phyloP scores from a whole-genome alignment of 306 rosid genomes.

The Quercus bicolor region DNA sequence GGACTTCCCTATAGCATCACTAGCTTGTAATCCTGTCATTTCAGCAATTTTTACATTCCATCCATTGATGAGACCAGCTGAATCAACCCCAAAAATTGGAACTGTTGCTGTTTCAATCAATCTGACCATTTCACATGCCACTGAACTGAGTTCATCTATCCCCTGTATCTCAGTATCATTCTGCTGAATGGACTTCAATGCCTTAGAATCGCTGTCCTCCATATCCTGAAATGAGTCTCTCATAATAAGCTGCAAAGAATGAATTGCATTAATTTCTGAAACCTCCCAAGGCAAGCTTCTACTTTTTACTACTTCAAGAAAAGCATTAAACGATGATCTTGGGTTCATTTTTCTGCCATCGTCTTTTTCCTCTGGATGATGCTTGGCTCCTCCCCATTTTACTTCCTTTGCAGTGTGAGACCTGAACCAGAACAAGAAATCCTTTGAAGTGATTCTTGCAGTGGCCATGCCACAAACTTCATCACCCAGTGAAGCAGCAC shows the following conservation, averaged over 20 bases:
- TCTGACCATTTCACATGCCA: conserved; percentile 79
- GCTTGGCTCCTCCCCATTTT: conserved; percentile 88
- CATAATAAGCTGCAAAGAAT: conserved; percentile 71
- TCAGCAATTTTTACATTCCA: conserved; percentile 77
- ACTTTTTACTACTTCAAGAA: conserved; percentile 70
- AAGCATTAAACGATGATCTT: conserved; percentile 68
- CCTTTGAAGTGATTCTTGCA: conserved; percentile 52
- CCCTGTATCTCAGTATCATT: conserved; percentile 29
- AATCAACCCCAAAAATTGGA: conserved; percentile 80
- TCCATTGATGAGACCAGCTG: conserved; percentile 65
- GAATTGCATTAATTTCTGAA: conserved; percentile 74
- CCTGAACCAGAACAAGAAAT: conserved; percentile 88
- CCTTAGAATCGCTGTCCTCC: conserved; percentile 34
- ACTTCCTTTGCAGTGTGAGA: conserved; percentile 69
- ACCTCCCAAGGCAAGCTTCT: conserved; percentile 78
- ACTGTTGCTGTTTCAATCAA: conserved; percentile 80
- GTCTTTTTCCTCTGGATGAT: conserved; percentile 69
- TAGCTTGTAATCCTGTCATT: conserved; percentile 50
- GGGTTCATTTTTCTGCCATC: conserved; percentile 72
- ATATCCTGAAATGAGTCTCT: conserved; percentile 55
- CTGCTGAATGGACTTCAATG: conserved; percentile 16
- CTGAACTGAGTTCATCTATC: conserved; percentile 62
- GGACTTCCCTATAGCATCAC: conserved; percentile 68
- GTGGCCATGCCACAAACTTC: conserved; percentile 79
- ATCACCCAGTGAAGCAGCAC: conserved; percentile 58